Percentiles rank a stretch among this genome's conserved stretches.
Evolutionary conservation across 169 alveolate genomes (phyloP).

Genomic region (Besnoitia besnoiti): DNA sequence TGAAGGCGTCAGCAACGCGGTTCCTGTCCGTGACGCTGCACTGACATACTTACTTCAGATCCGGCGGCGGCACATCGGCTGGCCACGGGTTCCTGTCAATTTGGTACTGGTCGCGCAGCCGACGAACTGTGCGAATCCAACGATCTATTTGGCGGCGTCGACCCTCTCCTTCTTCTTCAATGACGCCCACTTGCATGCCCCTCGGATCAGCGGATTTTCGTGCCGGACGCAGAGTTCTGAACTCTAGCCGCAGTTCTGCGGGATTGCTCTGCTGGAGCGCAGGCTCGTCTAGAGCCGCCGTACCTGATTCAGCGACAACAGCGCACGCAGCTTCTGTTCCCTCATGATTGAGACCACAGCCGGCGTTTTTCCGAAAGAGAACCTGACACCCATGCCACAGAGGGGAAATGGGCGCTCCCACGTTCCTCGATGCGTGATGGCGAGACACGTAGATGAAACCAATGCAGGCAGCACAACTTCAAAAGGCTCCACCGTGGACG

Average conservation of each 20-base stretch:
- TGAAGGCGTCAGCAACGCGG: too few relatives aligned
- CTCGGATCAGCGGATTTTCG: not conserved
- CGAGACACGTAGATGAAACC: too few relatives aligned
- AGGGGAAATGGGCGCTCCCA: too few relatives aligned
- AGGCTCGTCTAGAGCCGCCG: not conserved
- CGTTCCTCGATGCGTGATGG: too few relatives aligned
- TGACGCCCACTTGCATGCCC: not conserved
- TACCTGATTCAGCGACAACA: not conserved
- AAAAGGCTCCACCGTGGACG: too few relatives aligned
- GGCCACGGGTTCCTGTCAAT: not conserved
- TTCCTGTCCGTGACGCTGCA: too few relatives aligned
- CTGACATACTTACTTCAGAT: not conserved
- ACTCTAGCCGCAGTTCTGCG: not conserved
- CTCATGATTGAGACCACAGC: not conserved
- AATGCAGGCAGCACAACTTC: too few relatives aligned
- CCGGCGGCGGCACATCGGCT: not conserved
- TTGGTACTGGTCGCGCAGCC: not conserved
- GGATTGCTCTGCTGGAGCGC: slow-evolving; percentile 21
- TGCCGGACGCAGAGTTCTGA: not conserved
- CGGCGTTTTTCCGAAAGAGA: too few relatives aligned
- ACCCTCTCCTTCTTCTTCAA: not conserved
- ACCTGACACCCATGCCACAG: too few relatives aligned
- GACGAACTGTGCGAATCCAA: not conserved
- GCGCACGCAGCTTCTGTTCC: not conserved
- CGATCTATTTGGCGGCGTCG: not conserved